Evolutionary conservation across 2,329 filamentous ascomycete species (phyloP), one percentile per base, ranked within the genome.

Genomic region (Juglanconis juglandina): DNA sequence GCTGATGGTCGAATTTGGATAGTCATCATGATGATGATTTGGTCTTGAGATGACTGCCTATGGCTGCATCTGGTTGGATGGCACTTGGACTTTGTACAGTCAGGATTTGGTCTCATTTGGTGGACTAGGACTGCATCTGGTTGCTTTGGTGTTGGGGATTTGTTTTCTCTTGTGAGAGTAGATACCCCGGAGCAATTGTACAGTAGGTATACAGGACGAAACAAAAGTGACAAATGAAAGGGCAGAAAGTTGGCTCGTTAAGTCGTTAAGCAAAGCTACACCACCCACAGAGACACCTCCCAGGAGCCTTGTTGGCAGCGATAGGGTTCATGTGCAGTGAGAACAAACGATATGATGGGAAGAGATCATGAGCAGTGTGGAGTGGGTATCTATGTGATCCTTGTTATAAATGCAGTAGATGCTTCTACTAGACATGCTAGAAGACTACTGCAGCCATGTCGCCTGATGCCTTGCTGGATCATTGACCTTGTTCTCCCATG

Each of bases 101-200:
- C 13, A 35, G 42, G 9, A n/a, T 32, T 13, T 39, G 41, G 24
- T 53, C 39, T 30, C 17, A 42, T 24, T 5, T 35, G 24, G 8
- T 35, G 24, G 13, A 13, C 24, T 32, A 32, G 13, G 14, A 5
- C 9, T 37, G 30, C 24, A 33, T 37, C 41, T 8, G 42, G 41
- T 8, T 52, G 42, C 24, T 39, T 35, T 32, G 5, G 42, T 34
- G 33, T 47, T 54, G 44, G 49, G 37, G 44, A 14, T 44, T 50
- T 41, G 24, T 39, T 24, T 50, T 47, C 34, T 41, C 46, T 35
- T 51, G 39, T 24, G 24, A 14, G 41, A 52, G 49, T 50, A 51
- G 57, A 60, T 60, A 60, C 57, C 53, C 60, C 32, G 41, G 37
- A 24, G 37, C n/a, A 14, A 51, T 39, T n/a, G 46, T 32, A 48